Evolutionary conservation across 208 protist species (phyloP), one percentile per base, ranked within the genome.

Genomic region (Trypanosoma vivax): DNA sequence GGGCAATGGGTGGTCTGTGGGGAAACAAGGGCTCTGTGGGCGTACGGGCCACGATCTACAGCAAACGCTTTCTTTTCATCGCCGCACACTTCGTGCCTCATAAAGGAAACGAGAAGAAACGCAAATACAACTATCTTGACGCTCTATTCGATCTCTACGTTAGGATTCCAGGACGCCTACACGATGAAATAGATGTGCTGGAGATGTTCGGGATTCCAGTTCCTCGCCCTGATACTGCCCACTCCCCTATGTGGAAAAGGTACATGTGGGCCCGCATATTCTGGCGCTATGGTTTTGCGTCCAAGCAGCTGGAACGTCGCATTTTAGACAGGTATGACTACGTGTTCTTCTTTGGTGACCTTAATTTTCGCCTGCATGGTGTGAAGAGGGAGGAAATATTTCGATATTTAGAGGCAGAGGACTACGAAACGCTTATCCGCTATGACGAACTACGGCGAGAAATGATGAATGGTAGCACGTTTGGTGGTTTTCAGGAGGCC

Each of bases 11-110:
- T 10, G 60, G 60, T 3, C 51, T 88, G 28, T 62, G 88, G 59
- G 87, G 87, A n/a, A 96, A 96, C 60, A 96, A 96, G 56, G 92
- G 92, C 31, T 91, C 81, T 30, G 75, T 96, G 27, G 83, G 73
- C 9, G 56, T 88, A 43, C 79, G 82, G n/a, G 79, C 83, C 13
- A 87, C 74, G 52, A 83, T 94, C 50, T 87, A 88, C 70, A 82
- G 81, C 31, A 90, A 85, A 49, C 71, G 82, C 3, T 90, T 96
- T 56, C 82, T 92, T 46, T 90, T 96, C 53, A 74, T 96, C 38
- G 75, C 76, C 5, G 80, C 83, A 40, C 92, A 96, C 71, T 94
- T 96, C 45, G 84, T 71, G 11, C 80, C 92, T n/a, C 88, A 95
- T 72, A 88, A 92, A 68, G 52, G 86, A 57, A 94, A 94, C 48